phyloP scores from a whole-genome alignment of 306 rosid genomes.

The Erythrophleum fordii region DNA sequence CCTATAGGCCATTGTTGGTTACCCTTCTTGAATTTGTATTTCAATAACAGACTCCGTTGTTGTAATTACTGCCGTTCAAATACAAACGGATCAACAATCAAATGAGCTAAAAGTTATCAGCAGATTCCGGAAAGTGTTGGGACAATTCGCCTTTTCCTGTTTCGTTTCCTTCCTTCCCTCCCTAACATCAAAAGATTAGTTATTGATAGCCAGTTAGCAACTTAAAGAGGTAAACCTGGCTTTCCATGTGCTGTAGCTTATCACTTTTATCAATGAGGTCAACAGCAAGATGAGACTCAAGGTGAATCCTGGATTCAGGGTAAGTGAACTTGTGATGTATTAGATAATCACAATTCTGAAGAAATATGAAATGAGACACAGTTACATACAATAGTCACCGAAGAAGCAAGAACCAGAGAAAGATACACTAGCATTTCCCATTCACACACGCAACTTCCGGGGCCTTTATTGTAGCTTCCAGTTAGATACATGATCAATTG shows the following conservation, averaged over 20 bases:
- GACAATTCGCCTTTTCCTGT: not conserved
- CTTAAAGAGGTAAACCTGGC: not conserved
- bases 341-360: no score
- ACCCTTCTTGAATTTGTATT: no score
- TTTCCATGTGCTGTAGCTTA: not conserved
- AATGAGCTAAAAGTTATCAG: no score
- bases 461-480: conserved; percentile 32
- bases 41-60: no score
- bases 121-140: not conserved
- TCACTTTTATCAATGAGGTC: not conserved
- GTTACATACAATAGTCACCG: conserved; percentile 4
- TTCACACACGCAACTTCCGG: conserved; percentile 29
- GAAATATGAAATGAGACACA: not conserved
- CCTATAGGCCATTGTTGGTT: no score
- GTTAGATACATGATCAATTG: conserved; percentile 28
- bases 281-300: not conserved
- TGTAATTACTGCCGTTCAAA: no score
- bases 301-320: not conserved
- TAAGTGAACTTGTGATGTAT: no score
- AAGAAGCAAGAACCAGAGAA: conserved; percentile 22
- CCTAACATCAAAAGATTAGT: not conserved
- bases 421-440: conserved; percentile 5
- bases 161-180: not conserved
- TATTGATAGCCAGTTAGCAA: no score
- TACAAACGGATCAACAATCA: no score